These are phyloP conservation scores for Fusarium sp. DNA, from an alignment of 2,329 filamentous ascomycete species.

Conservation along the genomic window DNA sequence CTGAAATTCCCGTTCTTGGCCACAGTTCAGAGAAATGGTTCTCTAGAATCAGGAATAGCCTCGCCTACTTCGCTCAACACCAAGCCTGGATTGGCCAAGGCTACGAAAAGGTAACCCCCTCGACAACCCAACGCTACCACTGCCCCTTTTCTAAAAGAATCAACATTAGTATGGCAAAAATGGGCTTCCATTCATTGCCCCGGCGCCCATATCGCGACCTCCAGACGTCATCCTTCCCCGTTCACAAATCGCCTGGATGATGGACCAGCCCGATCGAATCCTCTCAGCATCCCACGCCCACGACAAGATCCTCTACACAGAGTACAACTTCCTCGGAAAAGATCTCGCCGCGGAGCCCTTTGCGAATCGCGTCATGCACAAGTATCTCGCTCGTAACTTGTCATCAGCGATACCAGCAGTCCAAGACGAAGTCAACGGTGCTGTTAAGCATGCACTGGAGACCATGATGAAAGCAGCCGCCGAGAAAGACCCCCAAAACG, in stretches of 20 bases:
- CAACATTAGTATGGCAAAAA: slow-evolving; percentile 56
- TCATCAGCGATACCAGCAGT: slow-evolving; percentile 51
- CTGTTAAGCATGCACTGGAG: slow-evolving; percentile 50
- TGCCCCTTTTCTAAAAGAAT: background rate
- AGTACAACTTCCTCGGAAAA: slow-evolving; percentile 55
- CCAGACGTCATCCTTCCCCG: slow-evolving; percentile 57
- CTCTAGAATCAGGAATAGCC: slow-evolving; percentile 52
- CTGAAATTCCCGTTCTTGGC: slow-evolving; percentile 53
- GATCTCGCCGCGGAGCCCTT: slow-evolving; percentile 49
- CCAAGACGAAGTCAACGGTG: slow-evolving; percentile 51
- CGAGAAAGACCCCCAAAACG: slow-evolving; percentile 6
- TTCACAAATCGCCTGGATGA: slow-evolving; percentile 56
- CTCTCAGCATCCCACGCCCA: slow-evolving; percentile 55
- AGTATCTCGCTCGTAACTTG: slow-evolving; percentile 54
- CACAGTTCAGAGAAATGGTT: slow-evolving; percentile 47
- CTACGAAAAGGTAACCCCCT: slow-evolving; percentile 50
- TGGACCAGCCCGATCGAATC: slow-evolving; percentile 56
- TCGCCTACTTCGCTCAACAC: slow-evolving; percentile 51
- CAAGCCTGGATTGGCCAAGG: slow-evolving; percentile 54
- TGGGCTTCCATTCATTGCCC: slow-evolving; percentile 53
- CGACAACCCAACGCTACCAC: no score
- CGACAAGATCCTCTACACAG: slow-evolving; percentile 48
- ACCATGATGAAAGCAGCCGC: slow-evolving; percentile 7
- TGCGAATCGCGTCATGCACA: slow-evolving; percentile 55
- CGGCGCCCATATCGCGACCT: slow-evolving; percentile 52